Evolutionary conservation across 192 early-diverging fungal genomes (phyloP), one percentile per base, ranked within the genome.

Genomic region (Dissophora ornata): DNA sequence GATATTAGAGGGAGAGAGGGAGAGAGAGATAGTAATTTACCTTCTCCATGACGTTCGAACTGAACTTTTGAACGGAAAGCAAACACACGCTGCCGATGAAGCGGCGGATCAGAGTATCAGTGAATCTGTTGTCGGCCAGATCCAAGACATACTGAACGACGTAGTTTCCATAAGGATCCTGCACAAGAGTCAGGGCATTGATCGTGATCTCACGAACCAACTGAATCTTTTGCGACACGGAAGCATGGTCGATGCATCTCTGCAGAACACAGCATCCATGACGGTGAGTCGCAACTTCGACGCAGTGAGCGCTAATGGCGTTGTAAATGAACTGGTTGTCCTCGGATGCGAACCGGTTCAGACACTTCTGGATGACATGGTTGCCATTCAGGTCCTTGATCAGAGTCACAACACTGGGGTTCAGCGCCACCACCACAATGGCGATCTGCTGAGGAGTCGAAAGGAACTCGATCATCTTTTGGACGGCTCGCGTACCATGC

Each of bases 1-100:
- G n/a, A n/a, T n/a, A n/a, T n/a, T n/a, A n/a, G n/a, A n/a, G n/a
- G n/a, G n/a, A n/a, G n/a, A n/a, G n/a, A n/a, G n/a, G n/a, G n/a
- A n/a, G n/a, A n/a, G n/a, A n/a, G n/a, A n/a, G n/a, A n/a, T n/a
- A n/a, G n/a, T n/a, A n/a, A n/a, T n/a, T 41, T 82, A 90, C 90
- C 89, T 96, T 96, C 80, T 96, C 95, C 75, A 96, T 93, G 34
- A 95, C 95, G 69, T 96, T 96, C 42, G 93, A 94, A 65, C 91
- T 93, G 69, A 94, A 95, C 79, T 96, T 96, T 83, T 96, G 95
- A 36, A 94, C 87, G 15, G 93, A 94, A 24, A 96, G 78, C 10
- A 80, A 78, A 62, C 89, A 91, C 26, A 94, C 90, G 69, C 90
- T 86, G 25, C 87, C 90, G 49, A 94, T 83, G 73, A 96, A 93